Base-by-base conservation (phyloP, 352 stramenopile species). In the Pythium aristosporum region DNA sequence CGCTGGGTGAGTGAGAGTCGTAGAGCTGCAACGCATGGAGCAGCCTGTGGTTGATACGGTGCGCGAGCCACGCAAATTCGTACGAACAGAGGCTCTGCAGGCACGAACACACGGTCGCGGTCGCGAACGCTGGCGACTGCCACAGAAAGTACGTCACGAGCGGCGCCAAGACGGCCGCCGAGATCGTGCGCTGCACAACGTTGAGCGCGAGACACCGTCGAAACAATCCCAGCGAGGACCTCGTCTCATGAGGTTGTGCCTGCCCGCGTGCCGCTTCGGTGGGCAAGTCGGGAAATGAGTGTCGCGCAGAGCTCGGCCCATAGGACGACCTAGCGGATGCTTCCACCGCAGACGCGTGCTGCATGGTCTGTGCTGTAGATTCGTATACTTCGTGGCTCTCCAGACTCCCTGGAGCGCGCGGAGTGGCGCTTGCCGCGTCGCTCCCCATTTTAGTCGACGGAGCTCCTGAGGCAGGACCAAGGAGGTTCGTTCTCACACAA, bases 71-170 rank as follows among this genome's bases (percentile, higher is more conserved):
- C 57, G 85, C 70, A 65, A 87, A 93, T 67, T 93, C 84, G 70
- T 88, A 93, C 43, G 69, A 82, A 63, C 78, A 89, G 0, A 80
- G 72, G 44, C 73, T 87, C 49, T 71, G 81, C 46, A 91, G 68
- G 39, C 87, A 85, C 55, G 74, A 81, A 72, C 82, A 91, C 20
- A 91, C 77, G 0, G 78, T 88, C 5, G 80, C 76, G 18, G 82
- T 91, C 2, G 79, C 79, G 59, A 89, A 81, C 15, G 76, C 80
- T 1, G 82, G 82, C 30, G 82, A 91, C n/a, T 79, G 54, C 82
- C 82, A 88, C 18, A 93, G 71, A 46, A 91, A 91, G n/a, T 87
- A 54, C 2, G 82, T 93, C 48, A 93, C 77, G 8, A 75, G 57
- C 10, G 82, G 79, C 18, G 79, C 82, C 28, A 93, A 66, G 20